phyloP scores from a whole-genome alignment of 2,329 filamentous ascomycete genomes.

The Cercospora sesami region DNA sequence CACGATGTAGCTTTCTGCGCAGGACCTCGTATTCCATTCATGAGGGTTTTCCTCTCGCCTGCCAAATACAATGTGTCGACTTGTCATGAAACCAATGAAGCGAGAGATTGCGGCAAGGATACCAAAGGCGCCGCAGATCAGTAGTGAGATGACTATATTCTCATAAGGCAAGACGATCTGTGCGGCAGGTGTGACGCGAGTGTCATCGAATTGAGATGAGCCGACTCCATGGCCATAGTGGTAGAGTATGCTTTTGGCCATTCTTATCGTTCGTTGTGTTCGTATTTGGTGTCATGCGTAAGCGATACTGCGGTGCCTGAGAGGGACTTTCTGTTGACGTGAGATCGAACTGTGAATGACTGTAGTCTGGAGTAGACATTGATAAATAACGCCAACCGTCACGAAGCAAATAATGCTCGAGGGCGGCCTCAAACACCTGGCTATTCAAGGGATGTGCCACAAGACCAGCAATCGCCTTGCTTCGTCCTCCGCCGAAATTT shows the following conservation, averaged over 20 bases:
- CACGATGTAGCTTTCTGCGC: not conserved
- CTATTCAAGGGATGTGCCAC: not conserved
- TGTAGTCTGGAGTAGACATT: no score
- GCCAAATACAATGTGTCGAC: not conserved
- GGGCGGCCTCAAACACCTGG: no score
- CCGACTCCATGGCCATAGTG: not conserved
- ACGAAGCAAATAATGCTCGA: no score
- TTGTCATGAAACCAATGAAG: not conserved
- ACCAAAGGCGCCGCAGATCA: not conserved
- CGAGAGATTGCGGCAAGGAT: not conserved
- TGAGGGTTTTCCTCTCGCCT: no score
- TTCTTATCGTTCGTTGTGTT: not conserved
- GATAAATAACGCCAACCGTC: no score
- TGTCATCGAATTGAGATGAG: not conserved
- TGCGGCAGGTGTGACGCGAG: not conserved
- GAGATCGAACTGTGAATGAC: no score
- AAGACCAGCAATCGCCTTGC: not conserved
- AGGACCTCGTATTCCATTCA: not conserved
- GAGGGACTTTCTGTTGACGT: not conserved
- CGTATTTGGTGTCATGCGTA: no score
- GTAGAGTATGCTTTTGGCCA: not conserved
- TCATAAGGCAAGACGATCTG: not conserved
- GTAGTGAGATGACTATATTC: not conserved
- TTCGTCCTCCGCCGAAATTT: not conserved
- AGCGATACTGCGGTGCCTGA: not conserved